Evolutionary conservation across 2,329 filamentous ascomycete genomes (phyloP), one percentile per base, ranked within the genome.

Genomic region (Nemania sp.): DNA sequence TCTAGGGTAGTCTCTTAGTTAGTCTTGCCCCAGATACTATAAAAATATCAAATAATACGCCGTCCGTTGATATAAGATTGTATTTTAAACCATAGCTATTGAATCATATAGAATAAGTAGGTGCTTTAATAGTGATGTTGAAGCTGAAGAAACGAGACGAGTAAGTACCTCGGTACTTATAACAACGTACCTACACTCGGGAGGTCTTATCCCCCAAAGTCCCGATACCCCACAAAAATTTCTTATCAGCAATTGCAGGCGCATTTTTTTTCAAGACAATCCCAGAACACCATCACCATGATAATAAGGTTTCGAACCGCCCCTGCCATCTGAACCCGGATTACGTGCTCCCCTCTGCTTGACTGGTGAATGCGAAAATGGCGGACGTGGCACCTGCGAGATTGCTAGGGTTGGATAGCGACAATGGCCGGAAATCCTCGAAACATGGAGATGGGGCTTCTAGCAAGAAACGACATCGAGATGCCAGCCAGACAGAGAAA

Each of bases 401-500:
- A 24, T n/a, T 64, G 27, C 24, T 64, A 10, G 26, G 59, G 29
- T 64, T 70, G 29, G 67, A 62, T 53, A 72, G 70, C 49, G 58
- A 68, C 27, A 49, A 32, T 26, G n/a, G 41, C 11, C 60, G 43
- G 10, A 74, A 70, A 62, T 68, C 67, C 53, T 69, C 67, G 8
- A 77, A 73, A 53, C 71, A 68, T 15, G 73, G 67, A 60, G 51
- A 62, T 24, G 52, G 67, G n/a, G 41, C 66, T 22, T 69, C 64
- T n/a, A 45, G 59, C 63, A 71, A 68, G 64, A 78, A 77, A 68
- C 73, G 76, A 66, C 70, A 74, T 51, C 74, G 73, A 54, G 73
- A 77, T 35, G 15, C 68, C 35, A 73, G 72, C 4, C 73, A 71
- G 22, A 65, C 71, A 7, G 79, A 77, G 47, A 79, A 80, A 54